Evolutionary conservation across 352 stramenopile genomes (phyloP).

Genomic region (Globisporangium nunn): DNA sequence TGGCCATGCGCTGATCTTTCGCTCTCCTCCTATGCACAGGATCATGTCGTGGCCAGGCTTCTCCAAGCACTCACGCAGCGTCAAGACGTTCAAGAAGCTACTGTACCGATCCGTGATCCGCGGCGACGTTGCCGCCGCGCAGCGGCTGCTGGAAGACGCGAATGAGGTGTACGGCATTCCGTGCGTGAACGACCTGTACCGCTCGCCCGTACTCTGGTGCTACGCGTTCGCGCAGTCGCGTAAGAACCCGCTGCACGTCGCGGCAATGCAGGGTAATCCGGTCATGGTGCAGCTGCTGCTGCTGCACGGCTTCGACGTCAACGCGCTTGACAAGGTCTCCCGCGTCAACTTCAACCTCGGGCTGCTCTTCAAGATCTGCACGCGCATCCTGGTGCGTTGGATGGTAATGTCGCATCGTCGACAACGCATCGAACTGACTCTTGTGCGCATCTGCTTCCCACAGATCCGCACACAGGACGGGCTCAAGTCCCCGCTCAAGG

Average conservation of each 20-base stretch:
- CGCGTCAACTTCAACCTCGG: conserved; percentile 77
- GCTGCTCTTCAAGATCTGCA: conserved; percentile 63
- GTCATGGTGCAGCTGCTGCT: conserved; percentile 57
- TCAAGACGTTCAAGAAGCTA: conserved; percentile 49
- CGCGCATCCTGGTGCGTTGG: conserved; percentile 39
- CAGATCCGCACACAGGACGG: conserved; percentile 60
- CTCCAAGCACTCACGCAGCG: conserved; percentile 20
- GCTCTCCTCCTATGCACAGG: conserved; percentile 3
- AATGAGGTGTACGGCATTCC: conserved; percentile 27
- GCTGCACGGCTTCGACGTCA: conserved; percentile 46
- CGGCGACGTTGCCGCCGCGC: conserved; percentile 33
- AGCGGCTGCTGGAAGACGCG: conserved; percentile 31
- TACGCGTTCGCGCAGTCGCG: conserved; percentile 53
- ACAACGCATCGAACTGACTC: too few species aligned
- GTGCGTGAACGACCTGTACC: conserved; percentile 34
- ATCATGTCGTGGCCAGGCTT: conserved; percentile 25
- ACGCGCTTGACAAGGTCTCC: conserved; percentile 68
- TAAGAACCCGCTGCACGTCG: conserved; percentile 76
- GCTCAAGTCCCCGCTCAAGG: conserved; percentile 35
- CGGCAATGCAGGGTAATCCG: conserved; percentile 44
- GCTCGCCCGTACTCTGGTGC: conserved; percentile 46
- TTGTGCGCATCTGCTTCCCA: not conserved
- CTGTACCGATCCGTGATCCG: conserved; percentile 54
- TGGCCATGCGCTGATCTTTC: too few species aligned
- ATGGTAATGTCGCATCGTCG: too few species aligned